Conservation (phyloP, 345 rosid genomes). For the Camelina neglecta region DNA sequence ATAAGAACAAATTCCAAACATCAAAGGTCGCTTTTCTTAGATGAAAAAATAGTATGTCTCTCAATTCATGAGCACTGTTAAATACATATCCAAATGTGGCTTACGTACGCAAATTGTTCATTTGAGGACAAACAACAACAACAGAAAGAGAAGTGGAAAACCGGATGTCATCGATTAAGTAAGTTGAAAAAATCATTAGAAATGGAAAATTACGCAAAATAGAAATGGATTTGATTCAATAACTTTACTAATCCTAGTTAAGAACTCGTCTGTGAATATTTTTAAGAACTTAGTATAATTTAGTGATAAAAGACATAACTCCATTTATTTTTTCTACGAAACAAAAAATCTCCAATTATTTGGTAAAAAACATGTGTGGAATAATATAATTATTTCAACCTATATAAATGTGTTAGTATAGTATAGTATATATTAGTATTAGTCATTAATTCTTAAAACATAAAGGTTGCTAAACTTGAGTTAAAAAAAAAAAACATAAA, state of each 20-base stretch:
- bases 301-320: background rate
- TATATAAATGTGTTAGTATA: no score
- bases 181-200: background rate
- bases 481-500: background rate
- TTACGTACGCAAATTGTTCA: background rate
- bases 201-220: background rate
- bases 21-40: slow-evolving; percentile 1
- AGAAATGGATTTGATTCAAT: background rate
- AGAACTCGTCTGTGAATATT: background rate
- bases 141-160: background rate
- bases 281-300: background rate
- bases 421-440: no score
- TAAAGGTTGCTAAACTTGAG: no score
- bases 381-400: no score
- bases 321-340: no score
- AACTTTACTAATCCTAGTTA: background rate
- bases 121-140: slow-evolving; percentile 14
- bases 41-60: background rate
- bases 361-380: background rate
- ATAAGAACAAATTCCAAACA: background rate
- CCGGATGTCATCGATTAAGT: background rate
- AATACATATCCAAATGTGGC: slow-evolving; percentile 1
- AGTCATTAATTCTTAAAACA: no score
- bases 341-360: no score
- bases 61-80: background rate